These are phyloP conservation scores for Paraphoma sp. DNA, from an alignment of 2,329 filamentous ascomycete species.

Conservation along the genomic window DNA sequence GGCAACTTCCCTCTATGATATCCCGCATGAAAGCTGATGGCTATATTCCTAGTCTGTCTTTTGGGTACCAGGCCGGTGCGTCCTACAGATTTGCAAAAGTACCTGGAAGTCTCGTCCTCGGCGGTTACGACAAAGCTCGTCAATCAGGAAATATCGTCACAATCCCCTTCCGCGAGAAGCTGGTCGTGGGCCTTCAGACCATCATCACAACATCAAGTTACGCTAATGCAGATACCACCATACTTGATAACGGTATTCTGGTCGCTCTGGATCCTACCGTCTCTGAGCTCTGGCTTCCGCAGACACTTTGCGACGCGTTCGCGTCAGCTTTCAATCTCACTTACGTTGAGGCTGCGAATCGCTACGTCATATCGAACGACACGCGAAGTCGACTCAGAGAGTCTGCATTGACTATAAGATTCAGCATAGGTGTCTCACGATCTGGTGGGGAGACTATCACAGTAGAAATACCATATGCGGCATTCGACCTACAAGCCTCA, in stretches of 20 bases:
- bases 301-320: not conserved
- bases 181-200: not conserved
- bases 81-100: conserved; percentile 54
- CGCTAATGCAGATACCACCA: not conserved
- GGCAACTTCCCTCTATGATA: conserved; percentile 60
- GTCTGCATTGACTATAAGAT: conserved; percentile 32
- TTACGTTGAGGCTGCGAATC: conserved; percentile 39
- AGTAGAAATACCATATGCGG: conserved; percentile 53
- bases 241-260: not conserved
- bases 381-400: conserved; percentile 33
- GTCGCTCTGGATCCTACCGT: not conserved
- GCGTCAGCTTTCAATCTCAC: not conserved
- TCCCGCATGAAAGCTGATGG: conserved; percentile 57
- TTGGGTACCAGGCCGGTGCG: conserved; percentile 76
- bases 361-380: conserved; percentile 39
- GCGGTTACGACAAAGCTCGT: conserved; percentile 13
- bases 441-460: conserved; percentile 39
- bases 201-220: not conserved
- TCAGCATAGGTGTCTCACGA: not conserved
- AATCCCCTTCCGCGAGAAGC: not conserved
- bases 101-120: conserved; percentile 22
- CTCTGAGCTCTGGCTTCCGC: not conserved
- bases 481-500: conserved; percentile 52
- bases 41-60: conserved; percentile 71
- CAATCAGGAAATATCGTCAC: not conserved